These are phyloP conservation scores for Colletotrichum godetiae DNA, from an alignment of 2,329 filamentous ascomycete species.

Conservation along the genomic window DNA sequence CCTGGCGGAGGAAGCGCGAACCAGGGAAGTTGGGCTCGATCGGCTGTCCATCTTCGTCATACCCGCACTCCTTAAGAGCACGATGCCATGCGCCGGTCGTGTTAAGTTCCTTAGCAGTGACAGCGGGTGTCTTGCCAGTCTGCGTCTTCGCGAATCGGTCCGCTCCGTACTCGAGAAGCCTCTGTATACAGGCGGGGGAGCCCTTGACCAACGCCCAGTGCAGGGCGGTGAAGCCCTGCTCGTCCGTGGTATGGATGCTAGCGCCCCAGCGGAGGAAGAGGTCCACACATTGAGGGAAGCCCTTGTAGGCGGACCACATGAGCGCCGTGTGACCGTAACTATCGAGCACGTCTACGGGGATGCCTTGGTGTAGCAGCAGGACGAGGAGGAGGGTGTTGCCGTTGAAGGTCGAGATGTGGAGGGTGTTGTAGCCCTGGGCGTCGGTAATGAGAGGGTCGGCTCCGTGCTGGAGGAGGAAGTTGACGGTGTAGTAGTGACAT, in stretches of 20 bases:
- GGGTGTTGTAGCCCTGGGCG: slow-evolving; percentile 95
- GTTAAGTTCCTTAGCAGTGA: slow-evolving; percentile 91
- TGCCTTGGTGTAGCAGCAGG: slow-evolving; percentile 92
- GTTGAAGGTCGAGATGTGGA: slow-evolving; percentile 97
- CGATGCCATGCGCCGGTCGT: slow-evolving; percentile 84
- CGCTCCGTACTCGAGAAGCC: slow-evolving; percentile 93
- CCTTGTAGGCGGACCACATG: slow-evolving; percentile 99
- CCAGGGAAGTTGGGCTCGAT: slow-evolving; percentile 77
- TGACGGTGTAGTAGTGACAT: slow-evolving; percentile 96
- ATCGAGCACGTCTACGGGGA: slow-evolving; percentile 92
- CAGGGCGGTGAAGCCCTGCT: slow-evolving; percentile 92
- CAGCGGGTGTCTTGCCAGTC: slow-evolving; percentile 89
- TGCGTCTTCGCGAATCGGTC: slow-evolving; percentile 92
- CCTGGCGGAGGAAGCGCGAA: slow-evolving; percentile 78
- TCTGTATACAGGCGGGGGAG: slow-evolving; percentile 87
- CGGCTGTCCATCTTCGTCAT: slow-evolving; percentile 80
- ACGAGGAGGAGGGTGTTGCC: slow-evolving; percentile 92
- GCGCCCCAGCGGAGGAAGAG: slow-evolving; percentile 95
- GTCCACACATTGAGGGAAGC: slow-evolving; percentile 91
- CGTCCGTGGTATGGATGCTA: slow-evolving; percentile 89
- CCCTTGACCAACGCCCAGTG: slow-evolving; percentile 98
- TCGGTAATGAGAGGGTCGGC: slow-evolving; percentile 94
- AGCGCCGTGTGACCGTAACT: slow-evolving; percentile 91
- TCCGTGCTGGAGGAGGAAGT: slow-evolving; percentile 89
- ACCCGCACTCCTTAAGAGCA: slow-evolving; percentile 86